Evolutionary conservation across 768 basidiomycete species (phyloP).

Genomic region (Roridomyces roridus): DNA sequence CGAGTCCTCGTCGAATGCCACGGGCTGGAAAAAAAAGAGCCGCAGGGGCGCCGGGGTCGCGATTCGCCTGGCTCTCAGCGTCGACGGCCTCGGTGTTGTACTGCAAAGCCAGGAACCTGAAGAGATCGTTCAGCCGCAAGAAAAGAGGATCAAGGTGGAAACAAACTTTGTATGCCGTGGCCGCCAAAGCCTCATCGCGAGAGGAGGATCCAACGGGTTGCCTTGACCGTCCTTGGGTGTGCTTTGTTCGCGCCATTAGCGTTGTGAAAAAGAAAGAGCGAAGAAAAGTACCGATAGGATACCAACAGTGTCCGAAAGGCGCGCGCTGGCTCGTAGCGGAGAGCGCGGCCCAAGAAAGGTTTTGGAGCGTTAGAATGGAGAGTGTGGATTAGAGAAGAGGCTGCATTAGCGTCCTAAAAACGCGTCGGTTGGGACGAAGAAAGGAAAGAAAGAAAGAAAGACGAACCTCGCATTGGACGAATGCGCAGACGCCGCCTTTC

Average conservation of each 20-base stretch:
- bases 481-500: conserved; percentile 82
- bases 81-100: conserved; percentile 65
- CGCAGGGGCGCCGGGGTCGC: conserved; percentile 27
- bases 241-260: conserved; percentile 29
- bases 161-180: conserved; percentile 58
- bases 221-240: conserved; percentile 39
- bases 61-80: conserved; percentile 36
- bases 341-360: conserved; percentile 71
- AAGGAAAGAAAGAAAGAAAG: conserved; percentile 5
- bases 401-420: conserved; percentile 60
- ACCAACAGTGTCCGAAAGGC: conserved; percentile 77
- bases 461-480: conserved; percentile 83
- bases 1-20: conserved; percentile 67
- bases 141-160: not conserved
- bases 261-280: not conserved
- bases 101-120: conserved; percentile 47
- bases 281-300: conserved; percentile 66
- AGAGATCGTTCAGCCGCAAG: conserved; percentile 29
- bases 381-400: conserved; percentile 62
- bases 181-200: conserved; percentile 67
- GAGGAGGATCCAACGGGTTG: conserved; percentile 56
- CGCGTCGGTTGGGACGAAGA: conserved; percentile 17
- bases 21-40: conserved; percentile 58
- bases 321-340: conserved; percentile 82
- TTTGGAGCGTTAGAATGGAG: conserved; percentile 61